Conservation (phyloP, 2,329 filamentous ascomycete genomes). For the Clathrospora elynae region DNA sequence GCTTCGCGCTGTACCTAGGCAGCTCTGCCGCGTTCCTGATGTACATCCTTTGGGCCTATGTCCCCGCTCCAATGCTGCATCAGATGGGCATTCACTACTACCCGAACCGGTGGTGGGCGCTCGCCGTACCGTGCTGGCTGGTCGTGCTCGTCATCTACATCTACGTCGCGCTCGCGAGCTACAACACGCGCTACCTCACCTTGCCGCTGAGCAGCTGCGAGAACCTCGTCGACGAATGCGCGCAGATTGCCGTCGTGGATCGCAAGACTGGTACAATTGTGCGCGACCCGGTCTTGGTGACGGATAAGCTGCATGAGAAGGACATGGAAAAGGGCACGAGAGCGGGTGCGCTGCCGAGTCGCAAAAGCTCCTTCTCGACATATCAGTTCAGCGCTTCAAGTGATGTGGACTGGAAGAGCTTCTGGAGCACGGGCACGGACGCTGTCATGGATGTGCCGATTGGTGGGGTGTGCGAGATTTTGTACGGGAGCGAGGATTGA, state of each 20-base stretch:
- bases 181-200: constrained; percentile 89
- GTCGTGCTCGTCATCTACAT: constrained; percentile 90
- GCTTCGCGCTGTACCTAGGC: constrained; percentile 94
- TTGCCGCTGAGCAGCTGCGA: constrained; percentile 78
- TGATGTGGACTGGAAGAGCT: constrained; percentile 71
- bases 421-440: constrained; percentile 94
- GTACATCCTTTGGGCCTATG: constrained; percentile 81
- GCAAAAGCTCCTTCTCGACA: constrained; percentile 36
- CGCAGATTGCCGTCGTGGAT: constrained; percentile 83
- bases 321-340: constrained; percentile 49
- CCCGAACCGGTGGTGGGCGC: constrained; percentile 95
- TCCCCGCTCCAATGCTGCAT: constrained; percentile 89
- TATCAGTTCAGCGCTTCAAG: constrained; percentile 48
- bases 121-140: constrained; percentile 87
- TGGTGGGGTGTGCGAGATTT: constrained; percentile 89
- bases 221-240: constrained; percentile 89
- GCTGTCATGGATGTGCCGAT: constrained; percentile 96
- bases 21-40: constrained; percentile 78
- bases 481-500: constrained; percentile 70
- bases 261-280: constrained; percentile 63
- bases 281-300: constrained; percentile 35
- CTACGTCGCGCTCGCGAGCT: constrained; percentile 87
- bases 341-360: constrained; percentile 48
- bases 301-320: constrained; percentile 23
- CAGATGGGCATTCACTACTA: constrained; percentile 96